Evolutionary conservation across 1,284 basidiomycete genomes (phyloP).

Genomic region (Lentinula novae-zelandiae): DNA sequence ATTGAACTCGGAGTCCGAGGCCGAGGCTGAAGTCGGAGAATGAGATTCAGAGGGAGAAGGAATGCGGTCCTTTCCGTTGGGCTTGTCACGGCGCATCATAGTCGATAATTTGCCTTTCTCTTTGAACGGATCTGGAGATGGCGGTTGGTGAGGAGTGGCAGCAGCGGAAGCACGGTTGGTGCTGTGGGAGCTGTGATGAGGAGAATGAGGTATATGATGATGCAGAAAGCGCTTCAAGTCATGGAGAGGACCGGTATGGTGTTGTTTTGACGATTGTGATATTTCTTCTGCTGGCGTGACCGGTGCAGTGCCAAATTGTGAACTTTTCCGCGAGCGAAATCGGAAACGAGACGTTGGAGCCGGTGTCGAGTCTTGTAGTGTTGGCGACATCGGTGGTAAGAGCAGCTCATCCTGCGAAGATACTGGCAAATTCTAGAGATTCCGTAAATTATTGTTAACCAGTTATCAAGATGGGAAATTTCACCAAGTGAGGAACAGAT

Average conservation of each 20-base stretch:
- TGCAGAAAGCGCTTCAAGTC: constrained; percentile 92
- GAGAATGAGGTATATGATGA: constrained; percentile 71
- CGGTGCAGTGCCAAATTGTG: constrained; percentile 13
- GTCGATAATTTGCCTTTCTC: constrained; percentile 24
- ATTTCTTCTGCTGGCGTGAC: constrained; percentile 30
- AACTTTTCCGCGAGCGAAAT: constrained; percentile 10
- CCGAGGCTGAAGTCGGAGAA: constrained; percentile 18
- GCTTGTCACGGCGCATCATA: constrained; percentile 33
- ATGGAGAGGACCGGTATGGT: constrained; percentile 65
- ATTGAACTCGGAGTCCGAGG: constrained; percentile 14
- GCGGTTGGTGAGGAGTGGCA: constrained; percentile 13
- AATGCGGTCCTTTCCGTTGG: constrained; percentile 33
- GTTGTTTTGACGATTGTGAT: not conserved
- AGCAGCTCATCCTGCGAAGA: not conserved
- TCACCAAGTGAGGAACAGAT: constrained; percentile 5
- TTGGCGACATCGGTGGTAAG: constrained; percentile 7
- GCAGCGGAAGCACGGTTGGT: constrained; percentile 3
- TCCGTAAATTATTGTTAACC: not conserved
- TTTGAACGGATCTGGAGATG: constrained; percentile 11
- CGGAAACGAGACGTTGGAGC: constrained; percentile 14
- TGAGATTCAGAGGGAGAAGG: constrained; percentile 29
- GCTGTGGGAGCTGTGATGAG: constrained; percentile 3
- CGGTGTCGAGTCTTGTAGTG: not conserved
- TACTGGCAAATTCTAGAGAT: not conserved
- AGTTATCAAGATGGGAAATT: not conserved